phyloP scores from a whole-genome alignment of 139 green algal species.

The Asterochloris erici region DNA sequence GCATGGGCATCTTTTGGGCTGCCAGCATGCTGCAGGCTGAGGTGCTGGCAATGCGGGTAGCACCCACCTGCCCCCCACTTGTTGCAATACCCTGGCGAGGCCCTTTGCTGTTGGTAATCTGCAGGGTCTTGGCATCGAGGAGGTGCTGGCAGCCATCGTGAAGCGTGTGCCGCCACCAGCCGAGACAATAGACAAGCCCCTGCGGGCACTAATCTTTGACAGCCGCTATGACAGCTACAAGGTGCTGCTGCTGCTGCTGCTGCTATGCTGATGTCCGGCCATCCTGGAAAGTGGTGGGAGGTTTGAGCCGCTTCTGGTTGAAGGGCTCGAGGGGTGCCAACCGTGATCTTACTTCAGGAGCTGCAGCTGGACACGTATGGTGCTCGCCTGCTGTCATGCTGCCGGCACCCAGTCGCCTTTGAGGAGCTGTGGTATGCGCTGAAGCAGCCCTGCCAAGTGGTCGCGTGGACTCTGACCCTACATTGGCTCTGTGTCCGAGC shows the following conservation, averaged over 20 bases:
- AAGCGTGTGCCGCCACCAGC: conserved; percentile 70
- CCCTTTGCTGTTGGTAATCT: neutral
- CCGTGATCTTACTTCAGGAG: too few species aligned
- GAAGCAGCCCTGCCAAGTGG: too few species aligned
- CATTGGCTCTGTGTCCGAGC: neutral
- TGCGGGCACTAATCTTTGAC: conserved; percentile 96
- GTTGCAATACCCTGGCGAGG: too few species aligned
- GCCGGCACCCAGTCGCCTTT: too few species aligned
- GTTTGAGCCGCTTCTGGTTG: too few species aligned
- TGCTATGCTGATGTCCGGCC: too few species aligned
- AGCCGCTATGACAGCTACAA: conserved; percentile 96
- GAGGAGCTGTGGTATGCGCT: too few species aligned
- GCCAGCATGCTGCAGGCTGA: neutral
- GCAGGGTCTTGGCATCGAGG: conserved; percentile 83
- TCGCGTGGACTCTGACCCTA: neutral
- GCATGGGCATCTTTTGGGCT: neutral
- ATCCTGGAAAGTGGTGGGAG: too few species aligned
- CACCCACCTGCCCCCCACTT: neutral
- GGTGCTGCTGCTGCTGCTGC: conserved; percentile 2
- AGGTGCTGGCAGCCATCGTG: conserved; percentile 92
- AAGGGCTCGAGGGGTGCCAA: too few species aligned
- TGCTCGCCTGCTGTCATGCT: too few species aligned
- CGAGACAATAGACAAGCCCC: conserved; percentile 57
- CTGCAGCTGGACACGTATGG: too few species aligned
- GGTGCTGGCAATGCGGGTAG: neutral